Base-by-base conservation (phyloP, 140 eudicot species). In the Bidens hawaiensis region DNA sequence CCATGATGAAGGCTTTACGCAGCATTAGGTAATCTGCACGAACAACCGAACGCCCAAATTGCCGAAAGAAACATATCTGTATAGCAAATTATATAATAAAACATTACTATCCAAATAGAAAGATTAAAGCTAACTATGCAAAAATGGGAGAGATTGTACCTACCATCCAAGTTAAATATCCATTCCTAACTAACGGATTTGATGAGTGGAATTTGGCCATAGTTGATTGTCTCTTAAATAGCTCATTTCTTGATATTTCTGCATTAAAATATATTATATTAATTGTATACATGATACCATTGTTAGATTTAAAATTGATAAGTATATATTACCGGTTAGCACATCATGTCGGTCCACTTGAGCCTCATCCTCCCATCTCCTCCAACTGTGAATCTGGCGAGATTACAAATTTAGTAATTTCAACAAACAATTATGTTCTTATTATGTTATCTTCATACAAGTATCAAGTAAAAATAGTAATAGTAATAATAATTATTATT, bases 321-420 rank as follows among this genome's bases (percentile, higher is more conserved):
- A 26, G 71, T 51, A 52, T 61, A 76, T 27, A 65, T 69, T 83
- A 83, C 99, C 97, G n/a, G 82, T 76, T 79, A 93, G 70, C 43
- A 82, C 65, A 76, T 85, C 88, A 67, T 81, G 83, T 5, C 84
- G 84, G 70, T 88, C 97, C 81, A 79, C 78, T 55, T 81, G 89
- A 68, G 99, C 99, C 64, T 94, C 94, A 46, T 94, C 97, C 70
- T 94, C 99, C 99, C 99, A 94, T 59, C 15, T 65, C 78, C 99
- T 85, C 99, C 99, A 94, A 72, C 82, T 81, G 72, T 94, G 97
- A 55, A 89, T 81, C 97, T 89, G 78, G 31, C 27, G 21, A 73
- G 14, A 64, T 45, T 45, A 47, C 51, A n/a, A n/a, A n/a, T n/a
- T n/a, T n/a, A n/a, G n/a, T n/a, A n/a, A n/a, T n/a, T n/a, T n/a